A percentile compares a stretch with the other conserved stretches of the same genome.
These are phyloP conservation scores for Ramalina intermedia DNA, from an alignment of 495 filamentous ascomycete species.

Conservation along the genomic window DNA sequence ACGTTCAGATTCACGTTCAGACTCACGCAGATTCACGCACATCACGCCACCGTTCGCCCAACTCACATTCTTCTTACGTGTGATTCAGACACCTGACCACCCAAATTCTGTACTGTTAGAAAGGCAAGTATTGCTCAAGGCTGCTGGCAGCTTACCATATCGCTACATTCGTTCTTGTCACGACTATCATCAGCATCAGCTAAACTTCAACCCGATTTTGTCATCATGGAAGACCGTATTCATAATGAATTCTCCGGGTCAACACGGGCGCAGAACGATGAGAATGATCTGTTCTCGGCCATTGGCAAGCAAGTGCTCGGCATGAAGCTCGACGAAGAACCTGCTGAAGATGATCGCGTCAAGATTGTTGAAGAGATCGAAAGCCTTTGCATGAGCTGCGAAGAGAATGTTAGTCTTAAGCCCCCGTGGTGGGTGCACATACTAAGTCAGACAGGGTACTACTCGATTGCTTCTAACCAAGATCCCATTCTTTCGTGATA, in stretches of 20 bases:
- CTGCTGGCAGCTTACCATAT: neutral
- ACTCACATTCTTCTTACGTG: neutral
- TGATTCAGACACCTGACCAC: neutral
- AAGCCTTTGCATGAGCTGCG: constrained; percentile 73
- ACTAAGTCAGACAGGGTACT: constrained; percentile 41
- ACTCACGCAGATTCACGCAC: neutral
- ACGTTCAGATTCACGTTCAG: too few relatives aligned
- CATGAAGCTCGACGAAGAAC: constrained; percentile 26
- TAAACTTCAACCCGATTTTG: neutral
- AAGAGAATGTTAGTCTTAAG: constrained; percentile 54
- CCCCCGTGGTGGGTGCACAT: neutral
- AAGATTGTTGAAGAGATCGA: constrained; percentile 34
- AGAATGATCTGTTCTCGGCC: constrained; percentile 10
- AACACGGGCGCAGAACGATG: constrained; percentile 8
- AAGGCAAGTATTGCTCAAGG: too few relatives aligned
- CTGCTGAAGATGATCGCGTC: constrained; percentile 12
- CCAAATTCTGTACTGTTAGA: neutral
- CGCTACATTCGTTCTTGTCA: too few relatives aligned
- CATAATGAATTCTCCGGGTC: constrained; percentile 9
- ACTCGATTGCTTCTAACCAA: constrained; percentile 77
- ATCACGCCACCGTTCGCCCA: neutral
- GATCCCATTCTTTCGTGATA: constrained; percentile 92
- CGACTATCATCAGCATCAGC: neutral
- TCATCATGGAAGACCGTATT: constrained; percentile 6
- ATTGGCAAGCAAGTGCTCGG: constrained; percentile 14